A percentile compares a stretch with the other conserved stretches of the same genome.
phyloP scores from a whole-genome alignment of 768 basidiomycete genomes.

The Scleroderma bovista region DNA sequence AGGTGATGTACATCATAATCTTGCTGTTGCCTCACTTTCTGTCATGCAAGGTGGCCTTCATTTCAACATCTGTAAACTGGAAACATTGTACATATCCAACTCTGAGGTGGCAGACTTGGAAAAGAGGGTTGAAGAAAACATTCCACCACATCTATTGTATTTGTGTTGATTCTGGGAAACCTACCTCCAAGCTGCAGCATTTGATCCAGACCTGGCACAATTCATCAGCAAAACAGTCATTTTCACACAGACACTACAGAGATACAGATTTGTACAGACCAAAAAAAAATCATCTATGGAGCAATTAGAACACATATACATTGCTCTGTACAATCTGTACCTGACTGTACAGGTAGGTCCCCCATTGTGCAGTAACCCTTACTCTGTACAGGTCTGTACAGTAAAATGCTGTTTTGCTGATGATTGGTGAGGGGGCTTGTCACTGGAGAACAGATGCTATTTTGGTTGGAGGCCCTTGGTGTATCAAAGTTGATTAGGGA shows the following conservation, averaged over 20 bases:
- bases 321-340: too few relatives aligned
- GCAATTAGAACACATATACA: too few relatives aligned
- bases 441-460: slow-evolving; percentile 1
- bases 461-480: background rate
- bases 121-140: background rate
- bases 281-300: too few relatives aligned
- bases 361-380: too few relatives aligned
- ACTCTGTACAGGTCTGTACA: too few relatives aligned
- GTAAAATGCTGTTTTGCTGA: too few relatives aligned
- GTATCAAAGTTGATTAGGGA: background rate
- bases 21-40: slow-evolving; percentile 18
- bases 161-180: background rate
- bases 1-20: background rate
- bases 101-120: slow-evolving; percentile 8
- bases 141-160: background rate
- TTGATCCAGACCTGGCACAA: background rate
- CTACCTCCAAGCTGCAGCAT: background rate
- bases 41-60: slow-evolving; percentile 25
- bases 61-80: slow-evolving; percentile 30
- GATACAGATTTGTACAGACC: too few relatives aligned
- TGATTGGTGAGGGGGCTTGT: background rate
- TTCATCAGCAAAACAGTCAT: too few relatives aligned
- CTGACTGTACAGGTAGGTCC: too few relatives aligned
- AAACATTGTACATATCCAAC: slow-evolving; percentile 26
- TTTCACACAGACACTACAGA: too few relatives aligned